Base-by-base conservation (phyloP, 768 basidiomycete genomes). In the Neoboletus subvelutipes region DNA sequence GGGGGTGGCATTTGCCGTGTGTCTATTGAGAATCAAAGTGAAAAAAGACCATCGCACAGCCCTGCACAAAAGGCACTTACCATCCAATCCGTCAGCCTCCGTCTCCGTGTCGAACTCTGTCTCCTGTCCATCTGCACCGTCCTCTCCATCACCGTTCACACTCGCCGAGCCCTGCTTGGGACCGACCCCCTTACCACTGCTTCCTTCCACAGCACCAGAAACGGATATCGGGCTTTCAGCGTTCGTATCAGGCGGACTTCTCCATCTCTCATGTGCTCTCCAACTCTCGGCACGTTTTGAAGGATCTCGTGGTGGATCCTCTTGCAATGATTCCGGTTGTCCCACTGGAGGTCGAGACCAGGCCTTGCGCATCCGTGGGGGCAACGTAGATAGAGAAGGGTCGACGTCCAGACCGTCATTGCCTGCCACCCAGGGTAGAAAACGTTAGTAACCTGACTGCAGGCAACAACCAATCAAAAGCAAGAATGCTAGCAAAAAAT, bases 291-390 rank as follows among this genome's bases (percentile, higher is more conserved):
- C 20, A 18, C 45, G 28, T 34, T 58, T 39, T 0, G 45, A 34
- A 10, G 47, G 54, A 28, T 57, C 52, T 15, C 8, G 51, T 24
- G 47, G 31, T 28, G 24, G 3, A 40, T 36, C 31, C 34, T 57
- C 59, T 41, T 56, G 50, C n/a, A n/a, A 26, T 40, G 43, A 5
- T 49, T 68, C 55, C 2, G 22, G 6, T 37, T 48, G 58, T 36
- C 10, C 13, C 3, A 33, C n/a, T 12, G 45, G 34, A n/a, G 52
- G 52, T 20, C 66, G 69, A 24, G 71, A 64, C 78, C 76, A 76
- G 4, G 59, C 59, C 59, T 84, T 88, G 39, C 86, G 76, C 80
- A 88, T 80, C 70, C 83, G 84, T 4, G 86, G 85, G 6, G 86
- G 86, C 62, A 87, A 76, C 48, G 70, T 37, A 12, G 59, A 53